Conservation (phyloP, 805 yeast genomes). For the Starmerella apicola region DNA sequence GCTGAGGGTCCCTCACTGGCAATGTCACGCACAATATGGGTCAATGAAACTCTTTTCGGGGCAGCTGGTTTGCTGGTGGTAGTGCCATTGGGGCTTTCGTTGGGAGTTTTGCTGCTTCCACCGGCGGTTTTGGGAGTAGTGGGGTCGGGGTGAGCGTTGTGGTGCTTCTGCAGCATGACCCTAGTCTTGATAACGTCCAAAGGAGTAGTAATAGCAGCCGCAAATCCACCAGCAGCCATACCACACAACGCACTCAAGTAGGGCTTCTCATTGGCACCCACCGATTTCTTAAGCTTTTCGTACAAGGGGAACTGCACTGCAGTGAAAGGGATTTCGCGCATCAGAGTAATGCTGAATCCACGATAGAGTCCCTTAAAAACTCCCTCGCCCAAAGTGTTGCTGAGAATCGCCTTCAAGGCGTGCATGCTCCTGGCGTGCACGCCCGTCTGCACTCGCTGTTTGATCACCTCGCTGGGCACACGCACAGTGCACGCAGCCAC, state of each 20-base stretch:
- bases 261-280: constrained; percentile 41
- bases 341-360: constrained; percentile 85
- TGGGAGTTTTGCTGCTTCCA: not conserved
- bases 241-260: constrained; percentile 80
- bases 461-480: constrained; percentile 93
- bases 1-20: constrained; percentile 54
- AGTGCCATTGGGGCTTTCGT: not conserved
- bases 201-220: constrained; percentile 92
- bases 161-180: constrained; percentile 52
- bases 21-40: constrained; percentile 39
- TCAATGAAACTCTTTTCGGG: constrained; percentile 36
- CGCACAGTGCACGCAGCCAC: constrained; percentile 85
- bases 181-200: constrained; percentile 89
- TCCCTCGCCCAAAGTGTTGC: constrained; percentile 67
- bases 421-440: constrained; percentile 45
- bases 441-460: constrained; percentile 83
- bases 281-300: constrained; percentile 57
- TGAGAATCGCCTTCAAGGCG: constrained; percentile 50
- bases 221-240: constrained; percentile 85
- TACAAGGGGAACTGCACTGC: constrained; percentile 90
- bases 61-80: constrained; percentile 25
- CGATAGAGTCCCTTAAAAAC: constrained; percentile 66
- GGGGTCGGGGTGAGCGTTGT: not conserved
- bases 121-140: not conserved
- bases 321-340: constrained; percentile 95